Evolutionary conservation across 2,329 filamentous ascomycete species (phyloP).

Genomic region (Lithohypha guttulata): DNA sequence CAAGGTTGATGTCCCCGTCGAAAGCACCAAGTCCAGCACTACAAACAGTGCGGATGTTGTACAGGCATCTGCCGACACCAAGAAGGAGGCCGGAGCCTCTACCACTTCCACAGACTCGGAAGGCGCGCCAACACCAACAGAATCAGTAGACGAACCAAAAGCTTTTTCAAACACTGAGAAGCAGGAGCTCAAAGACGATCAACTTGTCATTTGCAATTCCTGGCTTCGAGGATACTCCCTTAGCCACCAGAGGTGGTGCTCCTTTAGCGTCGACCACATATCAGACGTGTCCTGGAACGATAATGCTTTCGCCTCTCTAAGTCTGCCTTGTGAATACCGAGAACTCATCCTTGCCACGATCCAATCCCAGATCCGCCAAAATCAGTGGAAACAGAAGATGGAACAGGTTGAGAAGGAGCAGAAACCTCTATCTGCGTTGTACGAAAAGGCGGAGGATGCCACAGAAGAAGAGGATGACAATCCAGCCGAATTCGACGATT

Average conservation of each 20-base stretch:
- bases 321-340: slow-evolving; percentile 24
- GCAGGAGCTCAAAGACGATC: slow-evolving; percentile 6
- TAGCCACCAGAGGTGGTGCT: slow-evolving; percentile 9
- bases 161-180: slow-evolving; percentile 2
- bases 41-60: neutral
- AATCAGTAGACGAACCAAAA: neutral
- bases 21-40: neutral
- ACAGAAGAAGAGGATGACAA: slow-evolving; percentile 1
- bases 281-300: slow-evolving; percentile 25
- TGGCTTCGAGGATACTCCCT: slow-evolving; percentile 9
- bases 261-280: slow-evolving; percentile 22
- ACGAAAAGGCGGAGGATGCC: neutral
- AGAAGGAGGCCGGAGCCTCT: slow-evolving; percentile 1
- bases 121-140: neutral
- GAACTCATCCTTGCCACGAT: slow-evolving; percentile 24
- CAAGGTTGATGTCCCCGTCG: neutral
- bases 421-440: slow-evolving; percentile 3
- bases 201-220: slow-evolving; percentile 7
- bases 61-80: neutral
- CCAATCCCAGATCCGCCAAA: slow-evolving; percentile 19
- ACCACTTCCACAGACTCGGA: slow-evolving; percentile 6
- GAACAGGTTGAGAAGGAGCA: slow-evolving; percentile 8
- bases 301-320: slow-evolving; percentile 23
- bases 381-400: slow-evolving; percentile 9
- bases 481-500: slow-evolving; percentile 7